These are phyloP conservation scores for Ensete glaucum DNA, from an alignment of 176 grass and related monocot species.

Conservation along the genomic window DNA sequence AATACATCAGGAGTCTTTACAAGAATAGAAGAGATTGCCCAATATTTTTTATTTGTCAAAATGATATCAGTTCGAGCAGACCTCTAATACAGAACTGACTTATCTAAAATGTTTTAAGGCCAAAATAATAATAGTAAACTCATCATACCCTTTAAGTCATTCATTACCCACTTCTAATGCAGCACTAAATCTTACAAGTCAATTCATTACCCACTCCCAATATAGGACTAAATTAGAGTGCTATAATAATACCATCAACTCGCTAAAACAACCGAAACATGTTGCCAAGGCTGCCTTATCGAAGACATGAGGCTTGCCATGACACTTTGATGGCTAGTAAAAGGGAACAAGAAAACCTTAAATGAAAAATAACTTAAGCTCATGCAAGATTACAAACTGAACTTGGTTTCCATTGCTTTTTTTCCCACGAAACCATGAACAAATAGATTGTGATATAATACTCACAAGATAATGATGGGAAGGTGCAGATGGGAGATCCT, in stretches of 20 bases:
- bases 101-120: too few relatives aligned
- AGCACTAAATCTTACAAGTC: too few relatives aligned
- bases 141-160: too few relatives aligned
- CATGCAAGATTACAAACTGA: not conserved
- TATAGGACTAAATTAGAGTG: too few relatives aligned
- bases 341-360: not conserved
- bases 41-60: too few relatives aligned
- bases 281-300: not conserved
- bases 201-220: too few relatives aligned
- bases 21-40: not conserved
- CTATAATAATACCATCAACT: not conserved
- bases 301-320: not conserved
- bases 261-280: not conserved
- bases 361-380: not conserved
- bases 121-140: too few relatives aligned
- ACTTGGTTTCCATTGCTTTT: not conserved
- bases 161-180: too few relatives aligned
- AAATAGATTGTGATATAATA: not conserved
- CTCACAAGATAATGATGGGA: slow-evolving; percentile 25
- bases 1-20: not conserved
- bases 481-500: slow-evolving; percentile 18
- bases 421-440: not conserved
- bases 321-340: not conserved
- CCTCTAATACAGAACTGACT: too few relatives aligned
- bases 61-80: too few relatives aligned